Evolutionary conservation across 768 basidiomycete species (phyloP).

Genomic region (Psilocybe sp.): DNA sequence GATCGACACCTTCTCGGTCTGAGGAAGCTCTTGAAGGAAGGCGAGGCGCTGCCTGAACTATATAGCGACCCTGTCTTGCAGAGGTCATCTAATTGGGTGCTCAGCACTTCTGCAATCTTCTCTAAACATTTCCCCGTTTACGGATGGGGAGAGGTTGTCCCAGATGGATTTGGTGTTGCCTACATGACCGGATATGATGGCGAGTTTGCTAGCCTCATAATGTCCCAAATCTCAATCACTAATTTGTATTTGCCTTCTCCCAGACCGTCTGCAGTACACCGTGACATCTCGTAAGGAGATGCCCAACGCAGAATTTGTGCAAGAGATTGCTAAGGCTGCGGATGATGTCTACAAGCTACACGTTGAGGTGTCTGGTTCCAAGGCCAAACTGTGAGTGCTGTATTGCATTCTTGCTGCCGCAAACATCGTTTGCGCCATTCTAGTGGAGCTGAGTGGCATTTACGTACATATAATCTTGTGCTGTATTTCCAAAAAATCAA

Average conservation of each 20-base stretch:
- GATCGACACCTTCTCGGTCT: constrained; percentile 89
- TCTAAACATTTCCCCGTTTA: constrained; percentile 83
- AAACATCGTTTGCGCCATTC: not conserved
- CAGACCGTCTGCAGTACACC: constrained; percentile 82
- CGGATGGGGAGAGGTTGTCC: constrained; percentile 96
- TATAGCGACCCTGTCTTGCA: constrained; percentile 74
- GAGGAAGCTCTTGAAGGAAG: constrained; percentile 59
- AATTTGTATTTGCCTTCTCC: not conserved
- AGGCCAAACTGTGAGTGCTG: constrained; percentile 30
- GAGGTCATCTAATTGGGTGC: constrained; percentile 77
- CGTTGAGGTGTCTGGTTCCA: constrained; percentile 19
- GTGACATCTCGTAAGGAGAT: constrained; percentile 84
- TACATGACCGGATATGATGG: constrained; percentile 91
- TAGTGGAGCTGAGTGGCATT: not conserved
- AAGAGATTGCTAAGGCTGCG: constrained; percentile 60
- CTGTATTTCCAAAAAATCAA: no score
- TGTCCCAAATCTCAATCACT: constrained; percentile 8
- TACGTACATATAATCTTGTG: no score
- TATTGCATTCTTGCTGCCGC: not conserved
- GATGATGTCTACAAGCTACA: constrained; percentile 72
- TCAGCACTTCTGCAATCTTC: constrained; percentile 88
- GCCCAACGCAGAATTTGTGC: constrained; percentile 72
- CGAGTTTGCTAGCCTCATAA: constrained; percentile 25
- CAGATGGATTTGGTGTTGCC: constrained; percentile 91
- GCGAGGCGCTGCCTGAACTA: constrained; percentile 64